Evolutionary conservation across 2,329 filamentous ascomycete genomes (phyloP).

Genomic region (Xylariales sp.): DNA sequence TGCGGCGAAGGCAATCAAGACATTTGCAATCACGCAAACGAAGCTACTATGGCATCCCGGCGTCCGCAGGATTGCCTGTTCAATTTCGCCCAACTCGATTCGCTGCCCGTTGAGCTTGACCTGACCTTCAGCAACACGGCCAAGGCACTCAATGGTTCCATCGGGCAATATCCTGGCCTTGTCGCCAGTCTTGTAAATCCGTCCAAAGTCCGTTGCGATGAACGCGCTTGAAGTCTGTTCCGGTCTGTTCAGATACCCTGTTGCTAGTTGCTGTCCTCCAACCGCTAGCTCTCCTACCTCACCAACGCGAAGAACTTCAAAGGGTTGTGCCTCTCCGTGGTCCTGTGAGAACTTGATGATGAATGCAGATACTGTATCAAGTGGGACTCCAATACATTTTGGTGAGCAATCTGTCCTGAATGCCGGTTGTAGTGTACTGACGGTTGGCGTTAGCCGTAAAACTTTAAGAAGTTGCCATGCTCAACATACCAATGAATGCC

Average conservation of each 20-base stretch:
- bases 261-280: conserved; percentile 74
- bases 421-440: conserved; percentile 63
- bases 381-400: conserved; percentile 69
- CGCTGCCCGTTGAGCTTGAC: conserved; percentile 83
- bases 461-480: neutral
- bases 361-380: conserved; percentile 78
- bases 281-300: conserved; percentile 76
- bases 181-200: conserved; percentile 80
- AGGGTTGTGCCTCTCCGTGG: conserved; percentile 18
- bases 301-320: conserved; percentile 57
- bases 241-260: conserved; percentile 75
- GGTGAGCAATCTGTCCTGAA: conserved; percentile 54
- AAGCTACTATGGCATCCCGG: conserved; percentile 60
- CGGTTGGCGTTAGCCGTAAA: neutral
- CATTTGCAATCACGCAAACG: conserved; percentile 62
- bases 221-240: conserved; percentile 72
- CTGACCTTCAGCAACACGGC: conserved; percentile 74
- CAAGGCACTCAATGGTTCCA: conserved; percentile 76
- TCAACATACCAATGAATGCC: conserved; percentile 69
- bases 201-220: conserved; percentile 61
- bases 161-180: conserved; percentile 64
- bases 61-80: conserved; percentile 61
- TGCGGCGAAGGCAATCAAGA: conserved; percentile 71
- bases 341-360: conserved; percentile 50
- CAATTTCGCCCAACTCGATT: conserved; percentile 74